phyloP scores from a whole-genome alignment of 106 monocot species.

The Triglochin maritima region DNA sequence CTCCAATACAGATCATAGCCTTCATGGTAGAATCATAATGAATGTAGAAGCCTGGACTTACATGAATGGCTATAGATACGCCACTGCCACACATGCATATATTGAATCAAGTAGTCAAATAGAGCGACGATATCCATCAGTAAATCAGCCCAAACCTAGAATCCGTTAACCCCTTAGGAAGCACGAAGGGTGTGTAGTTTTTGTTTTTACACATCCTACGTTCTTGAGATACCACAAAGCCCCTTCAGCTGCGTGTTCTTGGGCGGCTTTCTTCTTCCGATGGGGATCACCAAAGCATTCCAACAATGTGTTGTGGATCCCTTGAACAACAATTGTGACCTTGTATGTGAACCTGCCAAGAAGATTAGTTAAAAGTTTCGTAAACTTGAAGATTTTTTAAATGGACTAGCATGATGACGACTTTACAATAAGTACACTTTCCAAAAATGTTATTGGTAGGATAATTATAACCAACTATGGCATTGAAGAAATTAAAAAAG shows the following conservation, averaged over 20 bases:
- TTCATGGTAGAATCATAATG: too few species aligned
- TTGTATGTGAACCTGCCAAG: slow-evolving; percentile 55
- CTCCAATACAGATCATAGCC: too few species aligned
- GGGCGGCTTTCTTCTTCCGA: slow-evolving; percentile 59
- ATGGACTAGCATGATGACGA: background rate
- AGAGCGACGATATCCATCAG: too few species aligned
- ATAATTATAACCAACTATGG: background rate
- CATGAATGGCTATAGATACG: too few species aligned
- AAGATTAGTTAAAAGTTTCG: background rate
- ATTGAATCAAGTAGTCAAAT: too few species aligned
- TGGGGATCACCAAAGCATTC: slow-evolving; percentile 59
- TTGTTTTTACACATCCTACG: slow-evolving; percentile 15
- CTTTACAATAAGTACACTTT: too few species aligned
- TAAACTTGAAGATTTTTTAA: background rate
- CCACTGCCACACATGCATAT: too few species aligned
- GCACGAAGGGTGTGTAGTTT: background rate
- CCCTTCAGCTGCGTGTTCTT: slow-evolving; percentile 78
- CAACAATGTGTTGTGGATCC: slow-evolving; percentile 13
- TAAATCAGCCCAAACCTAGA: too few species aligned
- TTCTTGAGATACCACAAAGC: slow-evolving; percentile 70
- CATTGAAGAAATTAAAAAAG: background rate
- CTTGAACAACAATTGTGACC: slow-evolving; percentile 37
- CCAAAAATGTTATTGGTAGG: too few species aligned
- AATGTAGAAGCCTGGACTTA: too few species aligned
- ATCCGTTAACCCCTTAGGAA: too few species aligned